Conservation (phyloP, 768 basidiomycete genomes). For the Termitomyces sp. region DNA sequence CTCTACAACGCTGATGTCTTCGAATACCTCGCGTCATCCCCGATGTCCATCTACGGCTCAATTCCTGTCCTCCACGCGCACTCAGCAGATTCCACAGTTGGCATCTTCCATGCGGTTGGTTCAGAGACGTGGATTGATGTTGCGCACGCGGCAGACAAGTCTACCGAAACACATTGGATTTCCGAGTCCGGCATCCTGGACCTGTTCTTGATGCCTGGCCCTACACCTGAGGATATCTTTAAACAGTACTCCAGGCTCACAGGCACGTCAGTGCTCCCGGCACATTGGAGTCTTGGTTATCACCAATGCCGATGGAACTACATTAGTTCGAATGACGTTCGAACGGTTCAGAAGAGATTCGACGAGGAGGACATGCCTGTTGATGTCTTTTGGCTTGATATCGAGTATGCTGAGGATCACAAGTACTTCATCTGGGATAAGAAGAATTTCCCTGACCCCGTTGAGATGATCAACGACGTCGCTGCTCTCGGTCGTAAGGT, state of each 20-base stretch:
- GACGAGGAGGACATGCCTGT: conserved; percentile 95
- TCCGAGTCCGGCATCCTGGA: conserved; percentile 97
- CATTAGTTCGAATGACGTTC: conserved; percentile 83
- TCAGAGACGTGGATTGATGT: conserved; percentile 98
- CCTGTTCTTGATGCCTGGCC: conserved; percentile 90
- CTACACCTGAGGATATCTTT: conserved; percentile 79
- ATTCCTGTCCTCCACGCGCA: conserved; percentile 95
- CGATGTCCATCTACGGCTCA: conserved; percentile 85
- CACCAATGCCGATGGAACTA: conserved; percentile 99
- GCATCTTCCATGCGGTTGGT: conserved; percentile 80
- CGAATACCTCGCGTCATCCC: conserved; percentile 83
- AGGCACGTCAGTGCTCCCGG: conserved; percentile 84
- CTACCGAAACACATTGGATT: conserved; percentile 93
- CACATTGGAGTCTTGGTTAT: conserved; percentile 89
- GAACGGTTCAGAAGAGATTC: conserved; percentile 81
- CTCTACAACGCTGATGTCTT: conserved; percentile 96
- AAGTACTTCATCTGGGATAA: conserved; percentile 98
- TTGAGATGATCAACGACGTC: conserved; percentile 89
- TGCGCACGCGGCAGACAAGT: conserved; percentile 60
- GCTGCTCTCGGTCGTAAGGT: conserved; percentile 86
- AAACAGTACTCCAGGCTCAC: conserved; percentile 84
- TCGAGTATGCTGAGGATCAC: conserved; percentile 92
- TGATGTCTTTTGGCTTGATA: conserved; percentile 97
- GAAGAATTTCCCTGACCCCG: conserved; percentile 90
- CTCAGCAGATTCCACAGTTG: conserved; percentile 82